Percentiles rank a stretch among this genome's conserved stretches.
Evolutionary conservation across 164 flowering plant species (phyloP).

Genomic region (Liquidambar formosana): DNA sequence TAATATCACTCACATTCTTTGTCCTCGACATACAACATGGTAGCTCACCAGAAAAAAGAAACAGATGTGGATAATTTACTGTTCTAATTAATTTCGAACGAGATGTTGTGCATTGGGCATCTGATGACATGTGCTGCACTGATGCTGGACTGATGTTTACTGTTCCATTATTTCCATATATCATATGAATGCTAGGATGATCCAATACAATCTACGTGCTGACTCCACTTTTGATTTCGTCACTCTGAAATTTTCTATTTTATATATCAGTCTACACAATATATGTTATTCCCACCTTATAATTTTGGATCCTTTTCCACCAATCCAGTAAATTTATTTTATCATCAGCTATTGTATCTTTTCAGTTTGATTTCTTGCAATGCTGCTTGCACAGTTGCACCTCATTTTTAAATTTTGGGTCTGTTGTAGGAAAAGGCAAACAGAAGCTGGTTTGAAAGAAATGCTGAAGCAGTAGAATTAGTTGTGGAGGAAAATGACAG

Average conservation of each 20-base stretch:
- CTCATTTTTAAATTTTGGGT: slow-evolving; percentile 1
- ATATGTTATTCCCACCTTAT: neutral
- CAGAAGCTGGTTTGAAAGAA: slow-evolving; percentile 77
- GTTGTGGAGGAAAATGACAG: slow-evolving; percentile 69
- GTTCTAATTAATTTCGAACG: too few species aligned
- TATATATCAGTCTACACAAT: neutral
- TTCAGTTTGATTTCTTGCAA: neutral
- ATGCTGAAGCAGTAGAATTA: slow-evolving; percentile 79
- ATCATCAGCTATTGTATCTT: neutral
- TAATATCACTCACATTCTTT: too few species aligned
- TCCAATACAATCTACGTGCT: neutral
- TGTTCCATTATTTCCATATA: neutral
- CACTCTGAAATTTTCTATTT: neutral
- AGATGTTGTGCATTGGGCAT: too few species aligned
- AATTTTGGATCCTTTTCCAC: neutral
- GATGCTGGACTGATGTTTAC: neutral
- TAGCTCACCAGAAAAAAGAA: too few species aligned
- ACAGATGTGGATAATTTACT: too few species aligned
- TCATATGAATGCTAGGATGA: neutral
- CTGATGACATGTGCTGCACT: too few species aligned
- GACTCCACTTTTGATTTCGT: neutral
- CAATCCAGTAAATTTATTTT: neutral
- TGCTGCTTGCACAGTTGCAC: neutral
- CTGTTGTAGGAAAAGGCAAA: slow-evolving; percentile 67
- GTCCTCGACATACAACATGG: too few species aligned